These are phyloP conservation scores for Phaeoacremonium minimum DNA, from an alignment of 2,329 filamentous ascomycete species.

Conservation along the genomic window DNA sequence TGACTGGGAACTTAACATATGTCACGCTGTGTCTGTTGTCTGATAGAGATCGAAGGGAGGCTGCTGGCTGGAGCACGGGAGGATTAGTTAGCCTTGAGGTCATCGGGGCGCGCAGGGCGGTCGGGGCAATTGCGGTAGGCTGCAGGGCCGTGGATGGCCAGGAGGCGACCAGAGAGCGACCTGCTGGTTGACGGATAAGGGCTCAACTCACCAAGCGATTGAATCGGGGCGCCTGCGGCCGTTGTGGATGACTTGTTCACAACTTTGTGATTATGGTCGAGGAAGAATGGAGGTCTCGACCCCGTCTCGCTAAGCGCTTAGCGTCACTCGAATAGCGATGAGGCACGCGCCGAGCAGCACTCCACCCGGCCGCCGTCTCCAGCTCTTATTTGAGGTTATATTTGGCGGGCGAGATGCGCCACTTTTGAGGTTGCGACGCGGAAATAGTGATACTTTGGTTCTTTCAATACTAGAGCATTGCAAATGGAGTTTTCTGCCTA, in stretches of 20 bases:
- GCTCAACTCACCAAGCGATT: background rate
- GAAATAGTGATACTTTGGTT: too few relatives aligned
- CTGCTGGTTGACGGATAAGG: background rate
- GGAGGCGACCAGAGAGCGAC: background rate
- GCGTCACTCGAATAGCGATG: conserved; percentile 9
- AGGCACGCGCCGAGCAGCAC: background rate
- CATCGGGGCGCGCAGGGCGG: background rate
- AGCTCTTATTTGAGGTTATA: background rate
- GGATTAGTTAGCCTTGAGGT: background rate
- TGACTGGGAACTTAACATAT: too few relatives aligned
- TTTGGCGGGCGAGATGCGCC: background rate
- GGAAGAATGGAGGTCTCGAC: conserved; percentile 12
- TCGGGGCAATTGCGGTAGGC: background rate
- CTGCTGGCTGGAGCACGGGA: too few relatives aligned
- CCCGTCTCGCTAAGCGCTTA: conserved; percentile 21
- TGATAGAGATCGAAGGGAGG: too few relatives aligned
- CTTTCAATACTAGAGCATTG: too few relatives aligned
- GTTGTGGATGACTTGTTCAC: background rate
- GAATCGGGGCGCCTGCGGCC: background rate
- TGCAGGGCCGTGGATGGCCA: background rate
- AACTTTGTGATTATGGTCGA: background rate
- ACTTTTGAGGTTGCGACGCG: too few relatives aligned
- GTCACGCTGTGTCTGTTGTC: too few relatives aligned
- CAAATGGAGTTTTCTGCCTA: too few relatives aligned
- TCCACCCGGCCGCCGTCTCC: background rate